Percentiles rank a stretch among this genome's conserved stretches.
phyloP scores from a whole-genome alignment of 345 rosid genomes.

The Brassica cretica region DNA sequence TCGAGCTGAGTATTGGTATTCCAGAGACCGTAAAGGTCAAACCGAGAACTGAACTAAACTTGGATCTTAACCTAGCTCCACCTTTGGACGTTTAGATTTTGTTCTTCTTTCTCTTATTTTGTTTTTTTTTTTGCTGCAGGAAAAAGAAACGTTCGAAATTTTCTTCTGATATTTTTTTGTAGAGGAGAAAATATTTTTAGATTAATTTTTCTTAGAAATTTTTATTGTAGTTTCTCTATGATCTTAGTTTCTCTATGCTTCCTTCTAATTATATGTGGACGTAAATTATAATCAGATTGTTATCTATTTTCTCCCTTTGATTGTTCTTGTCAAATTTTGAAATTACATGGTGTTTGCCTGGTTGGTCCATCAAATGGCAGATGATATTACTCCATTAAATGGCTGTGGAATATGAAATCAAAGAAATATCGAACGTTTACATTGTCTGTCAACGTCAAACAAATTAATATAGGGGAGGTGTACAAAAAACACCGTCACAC shows the following conservation, averaged over 20 bases:
- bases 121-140: constrained; percentile 10
- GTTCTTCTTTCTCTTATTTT: neutral
- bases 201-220: neutral
- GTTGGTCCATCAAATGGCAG: constrained; percentile 5
- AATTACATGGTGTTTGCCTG: constrained; percentile 9
- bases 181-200: neutral
- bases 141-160: neutral
- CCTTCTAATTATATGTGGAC: constrained; percentile 7
- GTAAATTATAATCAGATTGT: constrained; percentile 12
- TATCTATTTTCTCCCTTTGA: neutral
- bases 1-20: constrained; percentile 32
- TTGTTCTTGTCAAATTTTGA: neutral
- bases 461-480: neutral
- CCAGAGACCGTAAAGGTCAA: constrained; percentile 42
- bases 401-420: constrained; percentile 19
- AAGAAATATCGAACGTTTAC: constrained; percentile 19
- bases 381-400: constrained; percentile 18
- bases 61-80: constrained; percentile 77
- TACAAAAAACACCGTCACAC: neutral
- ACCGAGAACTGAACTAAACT: constrained; percentile 39
- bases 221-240: neutral
- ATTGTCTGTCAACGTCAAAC: constrained; percentile 26
- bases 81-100: constrained; percentile 55
- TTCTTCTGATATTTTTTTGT: neutral
- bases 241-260: constrained; percentile 10